Percentiles rank a stretch among this genome's conserved stretches.
Conservation (phyloP, 768 basidiomycete species). For the Leucosporidium creatinivorum region DNA sequence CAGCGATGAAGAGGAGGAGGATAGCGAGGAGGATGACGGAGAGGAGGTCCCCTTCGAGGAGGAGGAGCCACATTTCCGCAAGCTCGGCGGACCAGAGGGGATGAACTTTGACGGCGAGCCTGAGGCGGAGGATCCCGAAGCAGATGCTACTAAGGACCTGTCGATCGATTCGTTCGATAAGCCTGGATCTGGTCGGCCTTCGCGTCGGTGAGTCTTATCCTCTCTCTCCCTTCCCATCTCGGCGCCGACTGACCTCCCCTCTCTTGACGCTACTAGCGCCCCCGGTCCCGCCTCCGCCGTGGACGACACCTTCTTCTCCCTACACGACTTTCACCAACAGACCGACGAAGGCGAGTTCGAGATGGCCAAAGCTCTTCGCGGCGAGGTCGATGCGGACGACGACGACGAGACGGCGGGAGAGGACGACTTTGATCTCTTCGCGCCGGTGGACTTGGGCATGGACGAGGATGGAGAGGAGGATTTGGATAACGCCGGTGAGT, state of each 20-base stretch:
- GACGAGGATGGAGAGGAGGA: conserved; percentile 45
- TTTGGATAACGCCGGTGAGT: conserved; percentile 44
- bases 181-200: background rate
- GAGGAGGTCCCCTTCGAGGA: conserved; percentile 7
- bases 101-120: background rate
- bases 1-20: conserved; percentile 36
- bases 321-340: conserved; percentile 78
- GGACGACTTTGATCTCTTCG: conserved; percentile 57
- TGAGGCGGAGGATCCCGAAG: background rate
- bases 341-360: conserved; percentile 62
- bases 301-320: conserved; percentile 84
- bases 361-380: conserved; percentile 50
- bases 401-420: conserved; percentile 49
- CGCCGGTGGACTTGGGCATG: conserved; percentile 48
- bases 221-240: background rate
- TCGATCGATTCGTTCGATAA: conserved; percentile 27
- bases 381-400: conserved; percentile 49
- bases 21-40: conserved; percentile 26
- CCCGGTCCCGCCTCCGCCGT: conserved; percentile 40
- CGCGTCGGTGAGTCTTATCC: conserved; percentile 7
- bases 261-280: background rate
- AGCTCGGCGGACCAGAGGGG: background rate
- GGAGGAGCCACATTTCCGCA: background rate
- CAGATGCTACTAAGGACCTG: conserved; percentile 12
- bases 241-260: background rate